A percentile compares a stretch with the other conserved stretches of the same genome.
Evolutionary conservation across 345 rosid species (phyloP).

Genomic region (Moricandia moricandioides): DNA sequence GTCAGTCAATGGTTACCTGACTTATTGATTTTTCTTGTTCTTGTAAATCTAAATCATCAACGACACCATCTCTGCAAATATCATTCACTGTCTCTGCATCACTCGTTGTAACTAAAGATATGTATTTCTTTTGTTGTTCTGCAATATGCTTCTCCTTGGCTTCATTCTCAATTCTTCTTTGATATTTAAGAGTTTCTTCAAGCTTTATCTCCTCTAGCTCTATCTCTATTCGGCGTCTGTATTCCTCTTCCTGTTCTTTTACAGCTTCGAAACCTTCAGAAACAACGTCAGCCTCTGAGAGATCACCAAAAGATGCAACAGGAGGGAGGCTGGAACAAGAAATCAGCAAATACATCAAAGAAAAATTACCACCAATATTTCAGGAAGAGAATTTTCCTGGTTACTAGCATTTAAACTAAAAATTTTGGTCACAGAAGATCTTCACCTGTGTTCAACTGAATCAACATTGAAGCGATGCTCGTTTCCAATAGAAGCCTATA

Average conservation of each 20-base stretch:
- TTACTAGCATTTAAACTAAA: slow-evolving; percentile 15
- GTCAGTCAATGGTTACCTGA: slow-evolving; percentile 22
- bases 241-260: slow-evolving; percentile 71
- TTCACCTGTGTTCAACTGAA: slow-evolving; percentile 54
- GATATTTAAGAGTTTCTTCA: slow-evolving; percentile 78
- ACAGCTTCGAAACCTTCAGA: slow-evolving; percentile 44
- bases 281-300: slow-evolving; percentile 46
- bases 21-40: slow-evolving; percentile 20
- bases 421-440: background rate
- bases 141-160: slow-evolving; percentile 85
- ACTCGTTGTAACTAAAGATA: slow-evolving; percentile 38
- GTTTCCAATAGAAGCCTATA: slow-evolving; percentile 51
- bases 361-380: background rate
- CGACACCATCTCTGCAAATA: slow-evolving; percentile 32
- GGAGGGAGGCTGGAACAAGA: slow-evolving; percentile 53
- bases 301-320: slow-evolving; percentile 52
- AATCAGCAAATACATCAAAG: slow-evolving; percentile 24
- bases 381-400: background rate
- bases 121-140: slow-evolving; percentile 65
- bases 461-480: slow-evolving; percentile 49
- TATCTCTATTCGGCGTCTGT: slow-evolving; percentile 67
- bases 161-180: slow-evolving; percentile 85
- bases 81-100: slow-evolving; percentile 36
- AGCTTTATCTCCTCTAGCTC: slow-evolving; percentile 92
- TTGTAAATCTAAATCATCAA: slow-evolving; percentile 33